Conservation (phyloP, 1,139 yeast genomes). For the Saccharomycopsis hybrid region DNA sequence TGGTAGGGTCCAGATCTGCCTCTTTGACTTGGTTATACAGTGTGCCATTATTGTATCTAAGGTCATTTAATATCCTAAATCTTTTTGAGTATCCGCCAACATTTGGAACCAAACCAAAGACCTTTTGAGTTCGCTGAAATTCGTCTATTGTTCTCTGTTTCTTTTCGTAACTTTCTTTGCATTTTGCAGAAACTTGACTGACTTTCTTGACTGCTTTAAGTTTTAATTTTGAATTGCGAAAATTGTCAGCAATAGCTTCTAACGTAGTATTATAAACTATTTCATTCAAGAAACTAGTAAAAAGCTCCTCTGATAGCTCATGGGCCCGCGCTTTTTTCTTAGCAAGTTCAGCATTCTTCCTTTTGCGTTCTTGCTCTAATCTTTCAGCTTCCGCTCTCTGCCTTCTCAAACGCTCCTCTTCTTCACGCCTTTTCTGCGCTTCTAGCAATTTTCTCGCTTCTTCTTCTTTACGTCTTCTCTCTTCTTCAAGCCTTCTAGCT, state of each 20-base stretch:
- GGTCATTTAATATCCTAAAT: conserved; percentile 9
- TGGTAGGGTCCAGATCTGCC: not conserved
- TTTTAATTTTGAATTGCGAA: conserved; percentile 29
- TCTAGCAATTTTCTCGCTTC: conserved; percentile 27
- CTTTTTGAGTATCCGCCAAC: conserved; percentile 10
- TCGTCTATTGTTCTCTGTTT: conserved; percentile 40
- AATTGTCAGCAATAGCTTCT: conserved; percentile 37
- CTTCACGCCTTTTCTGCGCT: conserved; percentile 18
- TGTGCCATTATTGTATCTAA: not conserved
- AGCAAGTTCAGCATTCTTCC: conserved; percentile 22
- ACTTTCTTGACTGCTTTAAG: conserved; percentile 28
- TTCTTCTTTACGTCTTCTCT: conserved; percentile 11
- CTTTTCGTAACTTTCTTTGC: conserved; percentile 28
- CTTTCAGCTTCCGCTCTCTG: conserved; percentile 4
- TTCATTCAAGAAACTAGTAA: conserved; percentile 55
- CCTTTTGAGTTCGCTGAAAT: conserved; percentile 30
- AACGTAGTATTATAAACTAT: conserved; percentile 38
- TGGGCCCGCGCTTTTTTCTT: conserved; percentile 33
- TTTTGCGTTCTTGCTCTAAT: conserved; percentile 5
- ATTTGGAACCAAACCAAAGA: conserved; percentile 27
- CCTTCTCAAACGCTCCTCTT: not conserved
- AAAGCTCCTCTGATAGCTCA: conserved; percentile 42
- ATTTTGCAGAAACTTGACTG: conserved; percentile 27
- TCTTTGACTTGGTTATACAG: not conserved
- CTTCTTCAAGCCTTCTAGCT: conserved; percentile 1